Evolutionary conservation across 208 protist species (phyloP), one percentile per base, ranked within the genome.

Genomic region (Crithidia brevicula): DNA sequence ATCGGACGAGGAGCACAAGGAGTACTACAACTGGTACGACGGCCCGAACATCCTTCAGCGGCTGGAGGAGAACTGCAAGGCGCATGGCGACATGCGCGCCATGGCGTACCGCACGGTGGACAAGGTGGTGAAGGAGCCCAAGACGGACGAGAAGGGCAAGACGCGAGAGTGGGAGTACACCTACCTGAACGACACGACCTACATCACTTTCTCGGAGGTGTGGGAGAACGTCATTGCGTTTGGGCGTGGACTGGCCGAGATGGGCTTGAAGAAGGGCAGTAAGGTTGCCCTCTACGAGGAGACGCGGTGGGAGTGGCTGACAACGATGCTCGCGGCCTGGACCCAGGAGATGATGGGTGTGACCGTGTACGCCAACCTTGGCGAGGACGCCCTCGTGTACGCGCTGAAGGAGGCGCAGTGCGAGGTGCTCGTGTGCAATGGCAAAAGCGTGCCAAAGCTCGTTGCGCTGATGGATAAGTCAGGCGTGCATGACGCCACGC

Each of bases 351-450:
- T 92, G 61, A 75, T 90, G 34, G 82, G 65, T 61, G 61, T 71
- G 23, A 95, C 89, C 34, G 85, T 89, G 38, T 94, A 96, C 75
- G 74, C 88, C 49, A 96, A 89, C 74, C 85, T 94, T 31, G 90
- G 88, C 28, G 82, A 91, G 63, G 79, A 83, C 38, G 79, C 84
- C 10, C 77, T 96, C 20, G 36, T 58, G 31, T 81, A 89, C 69
- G 88, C 88, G 4, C 70, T 94, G 46, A 49, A 62, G 34, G 78
- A 94, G 70, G 83, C 84, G 22, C 67, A 85, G 42, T 72, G 85
- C 46, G 2, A 13, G 9, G 88, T 73, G n/a, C 83, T 93, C 31
- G 45, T 91, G 30, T 91, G 81, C 72, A 93, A 86, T 68, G 83
- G 72, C 51, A 74, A 76, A 31, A 86, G 45, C 64, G 88, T 92